Evolutionary conservation across 2,329 filamentous ascomycete genomes (phyloP).

Genomic region (Penicillium fuscoglaucum): DNA sequence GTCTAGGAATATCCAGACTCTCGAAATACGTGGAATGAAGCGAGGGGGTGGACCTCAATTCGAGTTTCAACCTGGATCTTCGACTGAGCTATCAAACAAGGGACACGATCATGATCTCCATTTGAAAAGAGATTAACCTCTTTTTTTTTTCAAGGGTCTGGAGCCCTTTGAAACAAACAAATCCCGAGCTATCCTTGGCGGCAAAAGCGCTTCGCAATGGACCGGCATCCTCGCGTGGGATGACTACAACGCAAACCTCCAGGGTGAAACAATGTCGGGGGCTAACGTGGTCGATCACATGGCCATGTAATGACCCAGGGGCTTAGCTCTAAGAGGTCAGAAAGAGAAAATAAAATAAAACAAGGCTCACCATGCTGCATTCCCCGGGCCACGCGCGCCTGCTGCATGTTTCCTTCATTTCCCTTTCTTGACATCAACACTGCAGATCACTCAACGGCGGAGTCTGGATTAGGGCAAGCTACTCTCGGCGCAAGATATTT

Average conservation of each 20-base stretch:
- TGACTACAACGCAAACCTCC: constrained; percentile 1
- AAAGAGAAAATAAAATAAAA: background rate
- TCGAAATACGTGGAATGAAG: constrained; percentile 21
- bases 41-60: constrained; percentile 19
- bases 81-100: constrained; percentile 20
- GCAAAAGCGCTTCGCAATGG: constrained; percentile 17
- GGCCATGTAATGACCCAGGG: constrained; percentile 15
- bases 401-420: constrained; percentile 13
- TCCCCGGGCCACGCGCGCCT: constrained; percentile 16
- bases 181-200: constrained; percentile 7
- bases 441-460: constrained; percentile 9
- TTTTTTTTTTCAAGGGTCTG: constrained; percentile 11
- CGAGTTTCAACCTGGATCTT: constrained; percentile 9
- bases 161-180: background rate
- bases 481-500: background rate
- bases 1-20: constrained; percentile 13
- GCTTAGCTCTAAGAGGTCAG: background rate
- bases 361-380: constrained; percentile 11
- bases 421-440: constrained; percentile 2
- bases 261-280: constrained; percentile 24
- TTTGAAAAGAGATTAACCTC: constrained; percentile 11
- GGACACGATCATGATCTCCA: constrained; percentile 7
- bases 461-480: background rate
- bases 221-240: constrained; percentile 21
- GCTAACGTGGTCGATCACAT: constrained; percentile 30